Evolutionary conservation across 225 moss, liverwort and hornwort species (phyloP), one percentile per base, ranked within the genome.

Genomic region (Polytrichum formosum): DNA sequence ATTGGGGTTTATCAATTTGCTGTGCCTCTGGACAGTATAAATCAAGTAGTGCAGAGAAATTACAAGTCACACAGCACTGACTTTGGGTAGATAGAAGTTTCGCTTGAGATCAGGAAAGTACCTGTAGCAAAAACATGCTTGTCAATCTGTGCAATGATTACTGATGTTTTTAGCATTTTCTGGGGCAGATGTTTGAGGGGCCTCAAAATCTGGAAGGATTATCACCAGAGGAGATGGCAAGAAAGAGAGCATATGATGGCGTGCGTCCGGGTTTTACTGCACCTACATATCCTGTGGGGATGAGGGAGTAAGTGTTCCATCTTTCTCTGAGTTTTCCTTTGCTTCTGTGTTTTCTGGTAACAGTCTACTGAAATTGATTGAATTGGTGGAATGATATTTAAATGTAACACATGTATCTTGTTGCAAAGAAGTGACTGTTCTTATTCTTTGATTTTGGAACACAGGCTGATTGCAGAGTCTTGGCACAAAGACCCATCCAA

Each of bases 161-260:
- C 58, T 20, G 2, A 58, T 23, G 21, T 23, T 58, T 58, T 23
- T 6, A 58, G 58, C 18, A 73, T 68, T 61, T 5, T 13, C 65
- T 19, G 60, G 19, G 53, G 69, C 69, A 87, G 87, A 76, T 87
- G 81, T 78, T 79, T 63, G 83, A 87, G 55, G 87, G 87, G 18
- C 63, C 55, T 29, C 83, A 78, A 76, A 27, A 66, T 55, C 23
- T 33, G 69, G 28, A 69, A 70, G 78, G 78, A 33, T 26, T 26
- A 33, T 74, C 78, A 60, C 78, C 78, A 20, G 75, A 87, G 75
- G n/a, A 7, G 1, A 67, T 79, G 58, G 83, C 76, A 37, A 87
- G 66, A 65, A 81, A 79, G 78, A 78, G 87, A 76, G 78, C 81
- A 6, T 62, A 66, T 27, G 81, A 87, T 37, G 69, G 78, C 31